Base-by-base conservation (phyloP, 345 rosid genomes). In the Gynandropsis gynandra region DNA sequence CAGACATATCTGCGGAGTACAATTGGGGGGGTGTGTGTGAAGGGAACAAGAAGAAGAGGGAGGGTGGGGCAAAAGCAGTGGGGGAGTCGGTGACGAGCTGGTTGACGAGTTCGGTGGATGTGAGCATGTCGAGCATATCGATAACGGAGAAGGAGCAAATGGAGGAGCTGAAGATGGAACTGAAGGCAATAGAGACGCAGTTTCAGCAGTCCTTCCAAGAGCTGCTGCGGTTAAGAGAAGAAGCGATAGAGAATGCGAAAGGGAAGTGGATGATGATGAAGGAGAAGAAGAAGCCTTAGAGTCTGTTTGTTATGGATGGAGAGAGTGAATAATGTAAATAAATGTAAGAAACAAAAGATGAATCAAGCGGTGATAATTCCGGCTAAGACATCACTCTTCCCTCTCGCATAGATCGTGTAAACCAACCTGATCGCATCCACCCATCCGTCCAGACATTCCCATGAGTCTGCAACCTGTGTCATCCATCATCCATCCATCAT, bases 401-500 rank as follows among this genome's bases (percentile, higher is more conserved):
- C 95, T 48, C 94, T 80, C 19, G 95, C 97, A 53, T 83, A 81
- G 38, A 93, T 85, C 38, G 97, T 88, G 72, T 83, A 85, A 27
- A 88, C 87, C 63, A 88, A 62, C 61, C 97, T 95, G 47, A 85
- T 78, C 3, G 97, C 97, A 61, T 93, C 99, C 0, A 88, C 79
- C 97, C 99, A 93, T 59, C 96, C 98, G 65, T 84, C 96, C 24
- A 88, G 73, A 17, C 81, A 76, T 72, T 88, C 99, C 99, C 97
- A 83, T 5, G 95, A 81, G 48, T 88, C 99, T 20, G 97, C 99
- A 56, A 93, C 79, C 99, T 92, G 77, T 49, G 69, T 17, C 29
- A 45, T 29, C 39, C 62, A 44, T 16, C 49, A 44, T 16, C 24
- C 36, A 15, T 21, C 27, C 13, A 55, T 14, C 60, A 42, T n/a